phyloP scores from a whole-genome alignment of 192 early-diverging fungal genomes.

The Podila minutissima region DNA sequence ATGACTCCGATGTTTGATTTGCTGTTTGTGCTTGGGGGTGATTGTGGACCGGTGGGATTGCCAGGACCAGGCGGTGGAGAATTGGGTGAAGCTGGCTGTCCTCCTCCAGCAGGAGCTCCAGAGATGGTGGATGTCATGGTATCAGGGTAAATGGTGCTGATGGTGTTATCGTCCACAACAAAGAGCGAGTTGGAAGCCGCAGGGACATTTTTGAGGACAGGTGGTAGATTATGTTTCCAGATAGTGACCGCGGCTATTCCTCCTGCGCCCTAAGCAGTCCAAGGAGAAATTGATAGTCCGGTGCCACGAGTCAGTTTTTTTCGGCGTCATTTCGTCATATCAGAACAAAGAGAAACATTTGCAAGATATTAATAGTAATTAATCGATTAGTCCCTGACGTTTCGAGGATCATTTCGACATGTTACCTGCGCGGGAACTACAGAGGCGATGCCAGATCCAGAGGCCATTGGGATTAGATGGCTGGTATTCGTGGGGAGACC shows the following conservation, averaged over 20 bases:
- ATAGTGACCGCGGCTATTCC: neutral
- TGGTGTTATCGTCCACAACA: neutral
- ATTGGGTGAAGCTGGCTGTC: neutral
- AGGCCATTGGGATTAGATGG: neutral
- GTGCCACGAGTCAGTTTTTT: neutral
- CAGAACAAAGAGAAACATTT: neutral
- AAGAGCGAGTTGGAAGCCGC: neutral
- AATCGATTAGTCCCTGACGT: neutral
- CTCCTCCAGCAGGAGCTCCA: neutral
- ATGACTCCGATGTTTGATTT: slow-evolving; percentile 5
- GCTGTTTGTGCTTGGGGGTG: neutral
- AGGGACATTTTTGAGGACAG: neutral
- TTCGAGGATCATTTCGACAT: neutral
- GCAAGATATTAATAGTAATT: slow-evolving; percentile 2
- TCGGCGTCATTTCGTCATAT: slow-evolving; percentile 1
- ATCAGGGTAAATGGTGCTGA: neutral
- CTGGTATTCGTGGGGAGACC: neutral
- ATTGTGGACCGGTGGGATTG: neutral
- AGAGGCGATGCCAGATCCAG: neutral
- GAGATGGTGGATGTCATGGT: neutral
- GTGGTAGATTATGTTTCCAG: neutral
- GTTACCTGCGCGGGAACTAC: neutral
- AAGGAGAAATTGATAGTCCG: neutral
- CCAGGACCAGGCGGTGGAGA: neutral
- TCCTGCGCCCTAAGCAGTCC: slow-evolving; percentile 2